A percentile compares a stretch with the other conserved stretches of the same genome.
Evolutionary conservation across 352 stramenopile species (phyloP).

Genomic region (Phytophthora lateralis): DNA sequence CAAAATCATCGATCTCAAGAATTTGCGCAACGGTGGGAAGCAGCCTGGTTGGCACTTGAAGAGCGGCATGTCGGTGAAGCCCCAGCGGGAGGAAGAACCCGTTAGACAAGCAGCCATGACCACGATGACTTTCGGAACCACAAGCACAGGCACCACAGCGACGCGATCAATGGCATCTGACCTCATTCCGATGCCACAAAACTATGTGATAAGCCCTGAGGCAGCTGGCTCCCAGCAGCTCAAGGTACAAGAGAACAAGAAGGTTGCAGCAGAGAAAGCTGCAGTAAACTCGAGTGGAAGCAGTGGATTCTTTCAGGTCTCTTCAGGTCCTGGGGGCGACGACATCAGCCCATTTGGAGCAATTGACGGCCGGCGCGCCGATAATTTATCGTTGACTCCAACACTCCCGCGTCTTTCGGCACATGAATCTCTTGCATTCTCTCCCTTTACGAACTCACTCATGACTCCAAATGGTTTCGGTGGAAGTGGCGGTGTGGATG

Average conservation of each 20-base stretch:
- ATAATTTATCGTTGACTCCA: conserved; percentile 35
- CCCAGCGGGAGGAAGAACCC: conserved; percentile 11
- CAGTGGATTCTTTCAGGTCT: conserved; percentile 3
- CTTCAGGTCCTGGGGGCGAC: conserved; percentile 7
- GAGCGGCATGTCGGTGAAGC: background rate
- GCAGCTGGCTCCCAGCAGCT: background rate
- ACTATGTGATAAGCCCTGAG: conserved; percentile 24
- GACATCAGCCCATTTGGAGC: conserved; percentile 12
- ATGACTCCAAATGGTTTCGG: conserved; percentile 13
- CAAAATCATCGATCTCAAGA: conserved; percentile 45
- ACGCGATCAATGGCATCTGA: conserved; percentile 31
- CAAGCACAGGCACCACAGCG: conserved; percentile 25
- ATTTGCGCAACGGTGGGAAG: conserved; percentile 22
- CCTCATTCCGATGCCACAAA: conserved; percentile 5
- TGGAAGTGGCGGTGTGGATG: conserved; percentile 8
- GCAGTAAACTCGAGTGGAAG: background rate
- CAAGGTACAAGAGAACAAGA: conserved; percentile 12
- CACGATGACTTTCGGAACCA: conserved; percentile 22
- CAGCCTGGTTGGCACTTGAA: conserved; percentile 17
- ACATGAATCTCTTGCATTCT: conserved; percentile 23
- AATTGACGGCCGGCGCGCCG: conserved; percentile 9
- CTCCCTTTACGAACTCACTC: conserved; percentile 24
- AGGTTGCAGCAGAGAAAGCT: background rate
- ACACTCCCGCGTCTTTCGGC: conserved; percentile 35
- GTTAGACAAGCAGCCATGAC: conserved; percentile 14